These are phyloP conservation scores for Chlamydomonas reinhardtii DNA, from an alignment of 163 green algal genomes.

Conservation along the genomic window DNA sequence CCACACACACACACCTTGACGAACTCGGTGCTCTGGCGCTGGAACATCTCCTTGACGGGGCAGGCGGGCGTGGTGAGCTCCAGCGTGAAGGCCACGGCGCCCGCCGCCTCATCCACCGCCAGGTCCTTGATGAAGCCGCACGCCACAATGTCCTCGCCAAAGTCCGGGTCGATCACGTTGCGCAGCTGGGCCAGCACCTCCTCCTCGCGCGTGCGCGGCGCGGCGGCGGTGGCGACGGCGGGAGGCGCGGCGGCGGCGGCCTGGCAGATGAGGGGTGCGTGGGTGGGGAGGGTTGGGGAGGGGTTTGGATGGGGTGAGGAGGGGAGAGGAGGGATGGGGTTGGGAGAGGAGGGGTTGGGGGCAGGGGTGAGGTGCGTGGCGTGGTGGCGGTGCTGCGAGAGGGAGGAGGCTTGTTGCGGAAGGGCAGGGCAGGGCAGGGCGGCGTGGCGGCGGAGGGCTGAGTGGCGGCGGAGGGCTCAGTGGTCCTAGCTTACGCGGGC, in stretches of 20 bases:
- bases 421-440: too few species aligned
- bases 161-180: constrained; percentile 96
- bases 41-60: constrained; percentile 97
- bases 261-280: not conserved
- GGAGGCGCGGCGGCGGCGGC: not conserved
- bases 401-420: too few species aligned
- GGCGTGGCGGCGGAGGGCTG: too few species aligned
- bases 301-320: too few species aligned
- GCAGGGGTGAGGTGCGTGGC: too few species aligned
- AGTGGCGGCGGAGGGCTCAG: too few species aligned
- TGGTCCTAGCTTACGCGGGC: too few species aligned
- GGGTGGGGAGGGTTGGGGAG: not conserved
- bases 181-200: constrained; percentile 90
- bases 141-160: constrained; percentile 95
- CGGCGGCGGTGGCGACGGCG: not conserved
- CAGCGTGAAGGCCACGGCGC: constrained; percentile 83
- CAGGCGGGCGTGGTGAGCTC: constrained; percentile 98
- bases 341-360: too few species aligned
- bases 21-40: constrained; percentile 74
- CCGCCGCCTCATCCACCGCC: constrained; percentile 53
- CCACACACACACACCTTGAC: constrained; percentile 59
- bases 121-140: constrained; percentile 97
- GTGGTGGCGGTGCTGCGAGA: too few species aligned
- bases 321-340: too few species aligned
- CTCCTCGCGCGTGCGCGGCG: constrained; percentile 28